Base-by-base conservation (phyloP, 345 rosid species). In the Noccaea bulbosa region DNA sequence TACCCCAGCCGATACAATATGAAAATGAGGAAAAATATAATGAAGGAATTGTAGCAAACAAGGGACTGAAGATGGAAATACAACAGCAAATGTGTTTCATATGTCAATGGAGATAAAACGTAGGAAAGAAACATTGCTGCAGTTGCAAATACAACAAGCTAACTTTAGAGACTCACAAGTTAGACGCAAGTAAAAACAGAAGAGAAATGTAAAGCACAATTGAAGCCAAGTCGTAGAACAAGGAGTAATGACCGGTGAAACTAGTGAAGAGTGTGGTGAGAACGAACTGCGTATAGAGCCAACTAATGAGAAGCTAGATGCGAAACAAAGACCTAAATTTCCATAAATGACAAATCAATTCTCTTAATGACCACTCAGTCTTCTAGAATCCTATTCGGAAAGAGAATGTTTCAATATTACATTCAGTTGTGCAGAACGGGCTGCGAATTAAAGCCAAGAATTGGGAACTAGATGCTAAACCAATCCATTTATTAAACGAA, bases 11-110 rank as follows among this genome's bases (percentile, higher is more conserved):
- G 5, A 33, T 16, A 43, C 34, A 33, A 0, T 27, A 24, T 41
- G 35, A 59, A 41, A 51, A 39, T 1, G 49, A 34, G 48, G 47
- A 38, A 65, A 8, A n/a, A n/a, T n/a, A n/a, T n/a, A n/a, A n/a
- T n/a, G n/a, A n/a, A n/a, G n/a, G n/a, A n/a, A n/a, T n/a, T n/a
- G 20, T 17, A 0, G 38, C 49, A 58, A 47, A 48, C 41, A 6
- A 50, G 8, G 8, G 30, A 40, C 27, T 17, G 0, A 17, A 41
- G 17, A 8, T 17, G 5, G 8, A 27, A 50, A 50, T 6, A 8
- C 24, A 45, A 14, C 15, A 63, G 5, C 8, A 65, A 2, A 46
- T 73, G 50, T 27, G 43, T 16, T 1, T 8, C 57, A 64, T 3
- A 33, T 1, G 11, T 9, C 30, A 52, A 43, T 12, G 43, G n/a